These are phyloP conservation scores for Talaromyces borbonicus DNA, from an alignment of 495 filamentous ascomycete species.

Conservation along the genomic window DNA sequence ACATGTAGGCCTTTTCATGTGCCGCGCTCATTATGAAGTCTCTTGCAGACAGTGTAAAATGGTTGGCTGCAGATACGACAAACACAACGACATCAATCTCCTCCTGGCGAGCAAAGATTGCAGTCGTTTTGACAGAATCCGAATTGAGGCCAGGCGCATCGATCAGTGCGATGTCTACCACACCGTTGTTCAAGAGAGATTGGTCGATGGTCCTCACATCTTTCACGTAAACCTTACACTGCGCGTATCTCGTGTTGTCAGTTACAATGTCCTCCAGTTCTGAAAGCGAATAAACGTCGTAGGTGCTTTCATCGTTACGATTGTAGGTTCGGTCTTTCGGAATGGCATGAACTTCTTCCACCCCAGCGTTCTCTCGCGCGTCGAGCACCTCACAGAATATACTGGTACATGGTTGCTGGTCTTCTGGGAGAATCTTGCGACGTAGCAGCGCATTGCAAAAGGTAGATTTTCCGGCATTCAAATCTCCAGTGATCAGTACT, in stretches of 20 bases:
- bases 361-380: constrained; percentile 73
- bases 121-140: constrained; percentile 93
- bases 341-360: constrained; percentile 94
- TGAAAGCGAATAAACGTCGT: constrained; percentile 67
- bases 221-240: constrained; percentile 95
- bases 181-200: constrained; percentile 91
- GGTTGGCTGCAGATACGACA: constrained; percentile 93
- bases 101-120: constrained; percentile 91
- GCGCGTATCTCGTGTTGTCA: constrained; percentile 76
- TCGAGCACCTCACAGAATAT: constrained; percentile 98
- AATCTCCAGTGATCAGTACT: constrained; percentile 91
- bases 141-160: constrained; percentile 93
- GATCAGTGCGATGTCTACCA: constrained; percentile 95
- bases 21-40: constrained; percentile 96
- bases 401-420: constrained; percentile 97
- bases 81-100: constrained; percentile 99
- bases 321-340: constrained; percentile 71
- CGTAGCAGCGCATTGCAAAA: constrained; percentile 95
- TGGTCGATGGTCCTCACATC: constrained; percentile 87
- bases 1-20: constrained; percentile 95
- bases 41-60: constrained; percentile 91
- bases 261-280: constrained; percentile 83
- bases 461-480: constrained; percentile 96
- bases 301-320: constrained; percentile 86
- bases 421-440: constrained; percentile 87